These are phyloP conservation scores for Sarocladiaceae sp. DNA, from an alignment of 2,329 filamentous ascomycete genomes.

Conservation along the genomic window DNA sequence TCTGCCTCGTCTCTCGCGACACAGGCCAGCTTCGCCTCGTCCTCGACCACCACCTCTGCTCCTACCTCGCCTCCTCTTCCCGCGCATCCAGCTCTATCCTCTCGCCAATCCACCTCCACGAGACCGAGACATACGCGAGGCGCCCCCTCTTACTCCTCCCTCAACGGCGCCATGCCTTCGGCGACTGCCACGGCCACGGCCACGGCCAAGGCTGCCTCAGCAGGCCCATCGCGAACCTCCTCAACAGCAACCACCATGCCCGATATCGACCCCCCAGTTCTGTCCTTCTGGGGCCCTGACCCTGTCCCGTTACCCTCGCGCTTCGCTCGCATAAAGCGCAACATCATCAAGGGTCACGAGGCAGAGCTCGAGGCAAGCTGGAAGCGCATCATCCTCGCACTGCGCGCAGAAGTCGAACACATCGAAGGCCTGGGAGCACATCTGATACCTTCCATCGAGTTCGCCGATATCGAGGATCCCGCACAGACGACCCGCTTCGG, in stretches of 20 bases:
- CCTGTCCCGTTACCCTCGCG: conserved; percentile 52
- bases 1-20: conserved; percentile 13
- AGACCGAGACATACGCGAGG: conserved; percentile 2
- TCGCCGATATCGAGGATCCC: conserved; percentile 39
- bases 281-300: conserved; percentile 52
- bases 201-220: not conserved
- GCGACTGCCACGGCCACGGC: conserved; percentile 15
- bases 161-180: conserved; percentile 9
- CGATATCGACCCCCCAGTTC: conserved; percentile 42
- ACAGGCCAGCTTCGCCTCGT: not conserved
- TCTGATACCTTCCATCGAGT: conserved; percentile 51
- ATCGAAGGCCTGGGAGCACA: conserved; percentile 44
- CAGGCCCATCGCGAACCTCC: conserved; percentile 3
- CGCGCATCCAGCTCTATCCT: not conserved
- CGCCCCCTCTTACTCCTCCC: not conserved
- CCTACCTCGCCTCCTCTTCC: not conserved
- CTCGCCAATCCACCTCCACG: not conserved
- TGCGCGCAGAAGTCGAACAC: conserved; percentile 45
- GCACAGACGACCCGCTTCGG: conserved; percentile 48
- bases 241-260: not conserved
- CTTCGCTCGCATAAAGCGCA: conserved; percentile 50
- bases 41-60: not conserved
- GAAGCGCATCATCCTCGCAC: conserved; percentile 44
- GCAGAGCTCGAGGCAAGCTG: conserved; percentile 47
- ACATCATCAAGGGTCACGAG: conserved; percentile 49